A percentile compares a stretch with the other conserved stretches of the same genome.
phyloP scores from a whole-genome alignment of 352 stramenopile genomes.

The Globisporangium splendens region DNA sequence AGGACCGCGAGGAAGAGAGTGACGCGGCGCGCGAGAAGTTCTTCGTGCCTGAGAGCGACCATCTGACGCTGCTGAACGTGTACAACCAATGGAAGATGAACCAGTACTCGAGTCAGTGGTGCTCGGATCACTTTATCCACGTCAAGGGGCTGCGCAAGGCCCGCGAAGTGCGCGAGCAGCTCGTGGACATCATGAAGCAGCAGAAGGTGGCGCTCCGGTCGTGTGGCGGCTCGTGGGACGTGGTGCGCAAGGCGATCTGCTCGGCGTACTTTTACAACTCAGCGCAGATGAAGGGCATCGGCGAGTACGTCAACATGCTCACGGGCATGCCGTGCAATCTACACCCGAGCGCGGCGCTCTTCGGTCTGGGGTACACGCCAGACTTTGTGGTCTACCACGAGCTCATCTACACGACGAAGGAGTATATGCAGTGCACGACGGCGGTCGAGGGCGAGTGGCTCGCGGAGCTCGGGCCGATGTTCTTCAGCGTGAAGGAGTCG shows the following conservation, averaged over 20 bases:
- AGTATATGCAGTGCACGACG: slow-evolving; percentile 98
- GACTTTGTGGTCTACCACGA: slow-evolving; percentile 99
- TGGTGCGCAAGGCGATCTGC: slow-evolving; percentile 98
- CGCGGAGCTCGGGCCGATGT: slow-evolving; percentile 98
- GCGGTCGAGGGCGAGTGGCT: slow-evolving; percentile 99
- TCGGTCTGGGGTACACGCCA: slow-evolving; percentile 97
- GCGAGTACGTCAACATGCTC: slow-evolving; percentile 99
- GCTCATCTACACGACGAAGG: slow-evolving; percentile 98
- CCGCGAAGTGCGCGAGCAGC: slow-evolving; percentile 92
- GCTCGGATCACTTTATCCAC: slow-evolving; percentile 96
- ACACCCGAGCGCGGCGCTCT: slow-evolving; percentile 97
- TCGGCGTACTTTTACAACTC: slow-evolving; percentile 99
- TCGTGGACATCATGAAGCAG: slow-evolving; percentile 98
- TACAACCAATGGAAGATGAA: slow-evolving; percentile 95
- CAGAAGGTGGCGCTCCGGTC: slow-evolving; percentile 90
- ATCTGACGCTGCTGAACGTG: slow-evolving; percentile 97
- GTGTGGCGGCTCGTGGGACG: slow-evolving; percentile 94
- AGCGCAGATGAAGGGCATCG: slow-evolving; percentile 98
- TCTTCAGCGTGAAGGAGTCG: slow-evolving; percentile 98
- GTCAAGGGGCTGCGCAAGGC: slow-evolving; percentile 92
- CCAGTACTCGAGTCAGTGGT: slow-evolving; percentile 95
- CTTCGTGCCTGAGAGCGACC: slow-evolving; percentile 97
- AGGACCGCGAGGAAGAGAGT: slow-evolving; percentile 97
- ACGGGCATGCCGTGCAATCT: slow-evolving; percentile 96
- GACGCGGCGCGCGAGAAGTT: slow-evolving; percentile 98